Conservation (phyloP, 805 yeast genomes). For the Yarrowia hollandica region DNA sequence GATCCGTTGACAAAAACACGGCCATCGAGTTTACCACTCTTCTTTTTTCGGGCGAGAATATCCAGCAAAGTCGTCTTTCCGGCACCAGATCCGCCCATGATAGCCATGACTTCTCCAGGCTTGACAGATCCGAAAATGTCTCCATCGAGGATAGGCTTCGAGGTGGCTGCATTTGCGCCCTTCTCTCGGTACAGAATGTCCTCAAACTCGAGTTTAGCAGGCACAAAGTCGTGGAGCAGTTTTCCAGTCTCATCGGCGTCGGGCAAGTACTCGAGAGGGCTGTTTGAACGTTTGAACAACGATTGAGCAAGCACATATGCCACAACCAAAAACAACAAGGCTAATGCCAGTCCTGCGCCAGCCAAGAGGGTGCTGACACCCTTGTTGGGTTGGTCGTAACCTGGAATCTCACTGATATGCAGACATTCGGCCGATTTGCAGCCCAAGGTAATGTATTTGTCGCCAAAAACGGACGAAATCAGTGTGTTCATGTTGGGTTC, state of each 20-base stretch:
- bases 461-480: constrained; percentile 92
- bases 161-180: constrained; percentile 35
- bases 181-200: constrained; percentile 63
- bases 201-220: constrained; percentile 75
- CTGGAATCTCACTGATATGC: constrained; percentile 91
- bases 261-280: constrained; percentile 37
- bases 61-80: constrained; percentile 94
- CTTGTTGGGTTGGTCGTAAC: constrained; percentile 68
- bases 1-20: constrained; percentile 71
- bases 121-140: constrained; percentile 69
- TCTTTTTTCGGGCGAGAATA: constrained; percentile 84
- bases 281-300: constrained; percentile 32
- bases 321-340: constrained; percentile 32
- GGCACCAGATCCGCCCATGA: constrained; percentile 99
- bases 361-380: constrained; percentile 35
- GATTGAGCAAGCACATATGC: constrained; percentile 31
- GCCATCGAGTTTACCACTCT: constrained; percentile 72
- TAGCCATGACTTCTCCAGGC: constrained; percentile 89
- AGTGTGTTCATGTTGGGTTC: constrained; percentile 97
- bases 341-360: constrained; percentile 35
- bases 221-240: constrained; percentile 56
- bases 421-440: constrained; percentile 90
- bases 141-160: constrained; percentile 51
- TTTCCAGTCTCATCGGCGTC: constrained; percentile 48
- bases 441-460: constrained; percentile 75